Conservation (phyloP, 768 basidiomycete genomes). For the Boletellus ananiceps region DNA sequence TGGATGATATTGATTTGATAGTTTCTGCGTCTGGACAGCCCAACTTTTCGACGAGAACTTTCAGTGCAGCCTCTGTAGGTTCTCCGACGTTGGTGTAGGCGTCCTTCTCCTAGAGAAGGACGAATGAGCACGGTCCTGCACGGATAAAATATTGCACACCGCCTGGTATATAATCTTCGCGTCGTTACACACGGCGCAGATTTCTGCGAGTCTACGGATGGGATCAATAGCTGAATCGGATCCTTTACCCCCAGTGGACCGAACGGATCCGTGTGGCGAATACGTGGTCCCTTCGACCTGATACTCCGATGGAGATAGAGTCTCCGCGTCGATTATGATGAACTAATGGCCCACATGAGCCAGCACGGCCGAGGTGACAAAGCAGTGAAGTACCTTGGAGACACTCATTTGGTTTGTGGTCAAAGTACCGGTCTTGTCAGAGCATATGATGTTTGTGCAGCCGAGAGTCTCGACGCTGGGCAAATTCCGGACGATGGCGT, state of each 20-base stretch:
- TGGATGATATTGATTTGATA: constrained; percentile 49
- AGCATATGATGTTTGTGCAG: constrained; percentile 97
- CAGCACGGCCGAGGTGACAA: constrained; percentile 1
- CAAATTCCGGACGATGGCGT: constrained; percentile 94
- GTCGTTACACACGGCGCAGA: constrained; percentile 92
- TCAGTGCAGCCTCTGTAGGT: constrained; percentile 95
- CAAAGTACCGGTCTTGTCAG: constrained; percentile 95
- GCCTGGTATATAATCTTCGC: constrained; percentile 81
- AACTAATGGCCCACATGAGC: constrained; percentile 48
- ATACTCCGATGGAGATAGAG: constrained; percentile 57
- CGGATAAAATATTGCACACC: constrained; percentile 39
- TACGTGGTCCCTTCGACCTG: constrained; percentile 90
- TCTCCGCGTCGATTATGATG: constrained; percentile 57
- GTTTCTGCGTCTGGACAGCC: constrained; percentile 64
- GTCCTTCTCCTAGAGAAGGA: constrained; percentile 60
- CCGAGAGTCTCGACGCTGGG: constrained; percentile 97
- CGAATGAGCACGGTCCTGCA: neutral
- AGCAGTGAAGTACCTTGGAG: constrained; percentile 48
- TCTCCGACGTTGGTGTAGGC: constrained; percentile 85
- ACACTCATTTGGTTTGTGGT: constrained; percentile 99
- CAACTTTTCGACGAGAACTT: constrained; percentile 92
- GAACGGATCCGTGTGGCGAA: constrained; percentile 76
- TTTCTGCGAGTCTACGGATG: constrained; percentile 83
- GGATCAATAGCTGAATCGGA: constrained; percentile 62
- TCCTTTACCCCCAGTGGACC: constrained; percentile 58